Conservation (phyloP, 352 stramenopile species). For the Globisporangium cylindrosporum region DNA sequence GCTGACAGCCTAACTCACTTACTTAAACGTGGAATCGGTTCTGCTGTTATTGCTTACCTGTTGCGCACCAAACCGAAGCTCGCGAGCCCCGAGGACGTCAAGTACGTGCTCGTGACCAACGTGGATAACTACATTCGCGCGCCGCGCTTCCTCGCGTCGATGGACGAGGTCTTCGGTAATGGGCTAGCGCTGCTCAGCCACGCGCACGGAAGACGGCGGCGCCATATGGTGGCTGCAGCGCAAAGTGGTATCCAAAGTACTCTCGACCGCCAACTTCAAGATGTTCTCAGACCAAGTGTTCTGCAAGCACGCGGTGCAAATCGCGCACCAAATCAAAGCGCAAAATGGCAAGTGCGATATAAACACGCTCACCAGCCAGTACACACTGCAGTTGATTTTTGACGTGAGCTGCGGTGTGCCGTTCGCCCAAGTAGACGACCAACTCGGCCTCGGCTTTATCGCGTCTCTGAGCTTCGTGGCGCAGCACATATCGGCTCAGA, state of each 20-base stretch:
- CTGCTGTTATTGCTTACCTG: not conserved
- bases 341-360: constrained; percentile 5
- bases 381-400: constrained; percentile 5
- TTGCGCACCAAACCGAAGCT: not conserved
- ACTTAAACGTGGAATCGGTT: not conserved
- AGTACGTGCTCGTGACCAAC: constrained; percentile 23
- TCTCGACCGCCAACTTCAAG: constrained; percentile 24
- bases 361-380: not conserved
- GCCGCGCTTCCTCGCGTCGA: constrained; percentile 14
- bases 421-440: not conserved
- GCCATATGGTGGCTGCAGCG: constrained; percentile 35
- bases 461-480: constrained; percentile 1
- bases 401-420: not conserved
- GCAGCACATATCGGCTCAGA: not conserved
- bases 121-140: constrained; percentile 26
- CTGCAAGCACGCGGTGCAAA: constrained; percentile 7
- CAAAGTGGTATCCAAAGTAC: constrained; percentile 63
- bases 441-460: constrained; percentile 17
- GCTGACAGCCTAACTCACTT: not conserved
- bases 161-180: constrained; percentile 4
- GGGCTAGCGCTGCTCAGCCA: constrained; percentile 23
- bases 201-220: constrained; percentile 19
- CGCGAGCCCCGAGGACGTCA: constrained; percentile 17
- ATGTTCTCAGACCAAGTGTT: constrained; percentile 8
- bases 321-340: not conserved